Evolutionary conservation across 805 yeast species (phyloP).

Genomic region (Kodamaea restingae): DNA sequence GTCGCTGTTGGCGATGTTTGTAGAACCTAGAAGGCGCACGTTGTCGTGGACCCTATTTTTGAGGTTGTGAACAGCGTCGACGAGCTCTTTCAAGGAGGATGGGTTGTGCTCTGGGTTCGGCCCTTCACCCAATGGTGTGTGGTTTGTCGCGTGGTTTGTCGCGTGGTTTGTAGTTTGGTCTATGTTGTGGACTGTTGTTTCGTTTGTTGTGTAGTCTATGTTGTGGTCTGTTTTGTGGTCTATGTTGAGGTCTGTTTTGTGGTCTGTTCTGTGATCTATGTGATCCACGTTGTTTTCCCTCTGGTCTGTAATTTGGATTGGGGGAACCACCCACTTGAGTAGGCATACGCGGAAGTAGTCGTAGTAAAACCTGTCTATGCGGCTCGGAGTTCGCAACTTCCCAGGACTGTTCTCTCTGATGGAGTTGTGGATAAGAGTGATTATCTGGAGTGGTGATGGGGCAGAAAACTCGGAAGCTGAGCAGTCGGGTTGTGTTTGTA

Average conservation of each 20-base stretch:
- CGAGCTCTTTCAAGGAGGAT: conserved; percentile 11
- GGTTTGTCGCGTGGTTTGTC: too few species aligned
- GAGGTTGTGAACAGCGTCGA: conserved; percentile 12
- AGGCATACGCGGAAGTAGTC: conserved; percentile 17
- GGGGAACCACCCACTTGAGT: conserved; percentile 9
- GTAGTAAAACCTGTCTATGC: conserved; percentile 11
- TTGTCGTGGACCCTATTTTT: conserved; percentile 17
- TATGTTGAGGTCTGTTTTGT: too few species aligned
- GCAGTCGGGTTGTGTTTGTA: too few species aligned
- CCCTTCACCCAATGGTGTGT: too few species aligned
- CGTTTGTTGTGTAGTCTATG: too few species aligned
- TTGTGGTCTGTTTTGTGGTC: too few species aligned
- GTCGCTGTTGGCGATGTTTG: conserved; percentile 7
- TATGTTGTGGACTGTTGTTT: too few species aligned
- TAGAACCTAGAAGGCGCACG: conserved; percentile 17
- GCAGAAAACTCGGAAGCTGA: too few species aligned
- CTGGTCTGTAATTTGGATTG: not conserved
- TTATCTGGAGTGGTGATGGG: not conserved
- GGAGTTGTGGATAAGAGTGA: not conserved
- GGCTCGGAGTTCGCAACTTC: not conserved
- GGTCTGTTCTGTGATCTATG: too few species aligned
- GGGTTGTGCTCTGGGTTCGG: too few species aligned
- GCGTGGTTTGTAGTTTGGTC: too few species aligned
- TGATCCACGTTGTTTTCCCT: too few species aligned
- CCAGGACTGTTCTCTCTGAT: not conserved